A percentile compares a stretch with the other conserved stretches of the same genome.
phyloP scores from a whole-genome alignment of 768 basidiomycete species.

The Chalciporus chontae region DNA sequence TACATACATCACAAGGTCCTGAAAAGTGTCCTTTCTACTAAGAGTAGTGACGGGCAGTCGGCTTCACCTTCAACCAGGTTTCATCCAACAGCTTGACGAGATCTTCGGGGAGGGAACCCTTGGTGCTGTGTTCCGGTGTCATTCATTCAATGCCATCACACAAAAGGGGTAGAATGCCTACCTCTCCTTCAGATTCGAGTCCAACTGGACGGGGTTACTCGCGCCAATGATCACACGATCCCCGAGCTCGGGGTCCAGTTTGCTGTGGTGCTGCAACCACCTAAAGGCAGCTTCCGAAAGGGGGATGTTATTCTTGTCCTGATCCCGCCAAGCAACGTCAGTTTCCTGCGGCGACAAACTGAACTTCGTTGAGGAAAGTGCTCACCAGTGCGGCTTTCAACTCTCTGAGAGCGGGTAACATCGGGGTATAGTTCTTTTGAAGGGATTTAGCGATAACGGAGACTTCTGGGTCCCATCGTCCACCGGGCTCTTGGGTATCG shows the following conservation, averaged over 20 bases:
- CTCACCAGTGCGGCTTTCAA: conserved; percentile 16
- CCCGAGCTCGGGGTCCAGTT: conserved; percentile 10
- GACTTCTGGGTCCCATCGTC: too few relatives aligned
- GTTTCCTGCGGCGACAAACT: neutral
- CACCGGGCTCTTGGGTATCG: neutral
- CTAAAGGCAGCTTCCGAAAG: conserved; percentile 16
- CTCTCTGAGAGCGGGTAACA: conserved; percentile 15
- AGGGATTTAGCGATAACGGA: too few relatives aligned
- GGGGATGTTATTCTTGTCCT: conserved; percentile 11
- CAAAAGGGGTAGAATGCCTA: neutral
- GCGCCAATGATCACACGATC: conserved; percentile 38
- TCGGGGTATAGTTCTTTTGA: neutral
- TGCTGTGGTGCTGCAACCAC: conserved; percentile 24
- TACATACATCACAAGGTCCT: too few relatives aligned
- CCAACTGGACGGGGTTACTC: conserved; percentile 32
- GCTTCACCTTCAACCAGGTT: conserved; percentile 8
- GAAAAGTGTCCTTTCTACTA: neutral
- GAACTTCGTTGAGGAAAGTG: neutral
- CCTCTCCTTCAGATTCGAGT: conserved; percentile 20
- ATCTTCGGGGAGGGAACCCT: conserved; percentile 6
- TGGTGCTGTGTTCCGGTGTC: neutral
- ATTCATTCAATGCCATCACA: neutral
- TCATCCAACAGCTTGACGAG: neutral
- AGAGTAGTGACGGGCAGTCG: conserved; percentile 1
- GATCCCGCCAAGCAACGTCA: neutral